Evolutionary conservation across 768 basidiomycete genomes (phyloP).

Genomic region (Boletus tylopilopsis): DNA sequence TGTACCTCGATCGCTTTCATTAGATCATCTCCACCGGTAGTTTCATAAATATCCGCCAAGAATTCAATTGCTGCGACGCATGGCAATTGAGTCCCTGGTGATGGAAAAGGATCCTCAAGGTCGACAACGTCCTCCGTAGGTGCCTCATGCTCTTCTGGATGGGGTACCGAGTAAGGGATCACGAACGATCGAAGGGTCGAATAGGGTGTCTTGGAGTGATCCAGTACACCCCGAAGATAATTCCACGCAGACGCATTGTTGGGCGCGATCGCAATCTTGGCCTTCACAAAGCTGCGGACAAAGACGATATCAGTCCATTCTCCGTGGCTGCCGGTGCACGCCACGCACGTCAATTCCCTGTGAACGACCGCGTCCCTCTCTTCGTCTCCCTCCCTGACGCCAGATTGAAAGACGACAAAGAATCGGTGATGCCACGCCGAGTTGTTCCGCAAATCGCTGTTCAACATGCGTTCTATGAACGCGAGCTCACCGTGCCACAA

Average conservation of each 20-base stretch:
- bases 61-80: conserved; percentile 81
- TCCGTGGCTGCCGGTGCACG: background rate
- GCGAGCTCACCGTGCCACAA: conserved; percentile 75
- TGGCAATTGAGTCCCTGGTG: conserved; percentile 64
- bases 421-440: conserved; percentile 97
- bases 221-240: conserved; percentile 85
- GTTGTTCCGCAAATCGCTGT: conserved; percentile 86
- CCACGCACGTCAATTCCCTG: conserved; percentile 74
- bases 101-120: conserved; percentile 71
- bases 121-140: conserved; percentile 51
- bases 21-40: conserved; percentile 44
- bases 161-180: conserved; percentile 51
- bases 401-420: conserved; percentile 76
- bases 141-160: conserved; percentile 25
- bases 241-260: conserved; percentile 98
- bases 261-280: conserved; percentile 79
- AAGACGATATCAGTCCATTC: background rate
- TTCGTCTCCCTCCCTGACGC: conserved; percentile 57
- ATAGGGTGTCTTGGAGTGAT: conserved; percentile 56
- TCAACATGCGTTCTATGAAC: conserved; percentile 67
- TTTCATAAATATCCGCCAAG: conserved; percentile 72
- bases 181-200: conserved; percentile 57
- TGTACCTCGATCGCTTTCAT: conserved; percentile 49
- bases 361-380: conserved; percentile 56
- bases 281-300: conserved; percentile 65